Conservation (phyloP, 2,329 filamentous ascomycete genomes). For the Ceratocystis albifundus region DNA sequence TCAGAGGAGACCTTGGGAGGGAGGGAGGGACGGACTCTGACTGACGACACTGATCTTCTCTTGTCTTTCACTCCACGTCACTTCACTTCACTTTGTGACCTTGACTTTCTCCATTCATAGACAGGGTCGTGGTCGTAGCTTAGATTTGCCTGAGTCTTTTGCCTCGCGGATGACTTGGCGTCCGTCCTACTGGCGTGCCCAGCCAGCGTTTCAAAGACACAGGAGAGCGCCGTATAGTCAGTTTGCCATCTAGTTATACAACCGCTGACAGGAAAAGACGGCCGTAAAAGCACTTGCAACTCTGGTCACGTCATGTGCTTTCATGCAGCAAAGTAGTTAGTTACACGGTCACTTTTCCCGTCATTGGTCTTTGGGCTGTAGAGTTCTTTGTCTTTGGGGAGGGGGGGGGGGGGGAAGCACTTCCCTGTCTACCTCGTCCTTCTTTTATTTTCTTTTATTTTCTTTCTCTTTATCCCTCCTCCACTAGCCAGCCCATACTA, state of each 20-base stretch:
- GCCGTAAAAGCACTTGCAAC: neutral
- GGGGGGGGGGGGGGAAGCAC: too few relatives aligned
- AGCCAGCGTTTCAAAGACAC: too few relatives aligned
- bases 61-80: neutral
- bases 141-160: neutral
- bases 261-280: neutral
- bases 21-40: neutral
- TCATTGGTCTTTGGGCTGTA: neutral
- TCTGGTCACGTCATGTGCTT: constrained; percentile 1
- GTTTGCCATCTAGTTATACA: neutral
- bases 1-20: too few relatives aligned
- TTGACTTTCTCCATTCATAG: too few relatives aligned
- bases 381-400: neutral
- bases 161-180: neutral
- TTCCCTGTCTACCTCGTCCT: neutral
- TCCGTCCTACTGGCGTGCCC: too few relatives aligned
- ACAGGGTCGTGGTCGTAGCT: neutral
- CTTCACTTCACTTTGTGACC: neutral
- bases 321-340: neutral
- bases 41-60: neutral
- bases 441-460: neutral
- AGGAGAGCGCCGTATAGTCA: neutral
- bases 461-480: neutral
- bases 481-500: too few relatives aligned
- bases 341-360: neutral